Base-by-base conservation (phyloP, 2,329 filamentous ascomycete genomes). In the Ophiostoma pallidulum region DNA sequence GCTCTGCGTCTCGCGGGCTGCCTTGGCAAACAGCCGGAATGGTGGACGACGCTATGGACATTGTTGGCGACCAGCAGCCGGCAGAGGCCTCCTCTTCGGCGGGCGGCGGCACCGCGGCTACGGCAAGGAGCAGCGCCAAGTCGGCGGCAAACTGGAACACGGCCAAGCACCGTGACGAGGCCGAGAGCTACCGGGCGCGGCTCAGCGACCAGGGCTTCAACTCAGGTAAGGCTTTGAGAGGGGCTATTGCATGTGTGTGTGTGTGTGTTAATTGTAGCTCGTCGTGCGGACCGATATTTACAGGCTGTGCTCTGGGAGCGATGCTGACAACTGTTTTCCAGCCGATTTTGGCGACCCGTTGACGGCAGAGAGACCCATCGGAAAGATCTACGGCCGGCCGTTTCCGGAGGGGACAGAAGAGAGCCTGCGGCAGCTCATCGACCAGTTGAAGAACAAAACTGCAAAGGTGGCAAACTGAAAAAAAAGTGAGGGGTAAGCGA, bases 301-400 rank as follows among this genome's bases (percentile, higher is more conserved):
- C n/a, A n/a, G n/a, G n/a, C n/a, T n/a, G n/a, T n/a, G n/a, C n/a
- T n/a, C n/a, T n/a, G n/a, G n/a, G 31, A 33, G 14, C 10, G 31
- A 26, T 51, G 50, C 46, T 57, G 44, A 35, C 12, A 9, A 13
- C 4, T 26, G 7, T 43, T n/a, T 45, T 20, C 8, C 19, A 63
- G 62, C 58, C 45, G 64, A 69, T 32, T 73, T 70, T 44, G 65
- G 66, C 8, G 72, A 77, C 50, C 73, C 74, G 28, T 60, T 77
- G 47, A 54, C 64, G 13, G 64, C 66, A 20, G 63, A 67, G 20
- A 54, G 61, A 40, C 54, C 58, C 3, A 48, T 62, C 4, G 58
- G 57, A 10, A 43, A 48, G 38, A n/a, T 22, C 35, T 60, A 58
- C 37, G 51, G 52, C 29, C 43, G 47, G 16, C 49, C 50, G 2